Evolutionary conservation across 768 basidiomycete genomes (phyloP).

Genomic region (Calocera viscosa): DNA sequence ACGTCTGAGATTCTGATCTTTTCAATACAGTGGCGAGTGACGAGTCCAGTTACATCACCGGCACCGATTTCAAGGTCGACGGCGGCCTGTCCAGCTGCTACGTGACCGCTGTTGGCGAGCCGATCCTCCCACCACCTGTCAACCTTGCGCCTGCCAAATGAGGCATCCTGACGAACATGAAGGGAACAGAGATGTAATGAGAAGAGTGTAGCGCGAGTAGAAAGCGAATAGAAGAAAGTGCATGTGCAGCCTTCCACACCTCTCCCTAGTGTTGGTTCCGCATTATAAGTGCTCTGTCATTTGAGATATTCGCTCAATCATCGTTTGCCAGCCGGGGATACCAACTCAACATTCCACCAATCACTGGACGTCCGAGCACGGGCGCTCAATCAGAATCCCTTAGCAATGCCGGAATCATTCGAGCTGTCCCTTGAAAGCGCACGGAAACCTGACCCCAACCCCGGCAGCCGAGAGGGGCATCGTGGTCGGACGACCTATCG

Average conservation of each 20-base stretch:
- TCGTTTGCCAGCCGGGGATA: too few relatives aligned
- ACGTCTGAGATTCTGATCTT: slow-evolving; percentile 12
- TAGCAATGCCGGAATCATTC: too few relatives aligned
- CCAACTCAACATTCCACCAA: too few relatives aligned
- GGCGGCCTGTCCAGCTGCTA: slow-evolving; percentile 89
- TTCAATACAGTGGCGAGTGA: slow-evolving; percentile 65
- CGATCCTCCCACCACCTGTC: slow-evolving; percentile 51
- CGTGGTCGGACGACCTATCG: background rate
- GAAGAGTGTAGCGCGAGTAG: background rate
- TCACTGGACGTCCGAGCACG: too few relatives aligned
- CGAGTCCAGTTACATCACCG: slow-evolving; percentile 92
- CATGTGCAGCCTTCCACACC: background rate
- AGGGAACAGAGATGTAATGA: background rate
- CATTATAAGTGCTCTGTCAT: too few relatives aligned
- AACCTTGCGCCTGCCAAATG: slow-evolving; percentile 34
- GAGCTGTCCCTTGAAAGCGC: background rate
- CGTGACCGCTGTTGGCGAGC: slow-evolving; percentile 78
- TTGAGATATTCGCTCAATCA: too few relatives aligned
- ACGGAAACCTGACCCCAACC: too few relatives aligned
- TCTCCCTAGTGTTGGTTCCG: too few relatives aligned
- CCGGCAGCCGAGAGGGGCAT: background rate
- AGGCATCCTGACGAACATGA: background rate
- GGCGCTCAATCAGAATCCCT: too few relatives aligned
- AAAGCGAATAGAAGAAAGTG: background rate
- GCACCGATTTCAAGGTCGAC: slow-evolving; percentile 89